Evolutionary conservation across 805 yeast species (phyloP).

Genomic region (Monosporozyma siamensis): DNA sequence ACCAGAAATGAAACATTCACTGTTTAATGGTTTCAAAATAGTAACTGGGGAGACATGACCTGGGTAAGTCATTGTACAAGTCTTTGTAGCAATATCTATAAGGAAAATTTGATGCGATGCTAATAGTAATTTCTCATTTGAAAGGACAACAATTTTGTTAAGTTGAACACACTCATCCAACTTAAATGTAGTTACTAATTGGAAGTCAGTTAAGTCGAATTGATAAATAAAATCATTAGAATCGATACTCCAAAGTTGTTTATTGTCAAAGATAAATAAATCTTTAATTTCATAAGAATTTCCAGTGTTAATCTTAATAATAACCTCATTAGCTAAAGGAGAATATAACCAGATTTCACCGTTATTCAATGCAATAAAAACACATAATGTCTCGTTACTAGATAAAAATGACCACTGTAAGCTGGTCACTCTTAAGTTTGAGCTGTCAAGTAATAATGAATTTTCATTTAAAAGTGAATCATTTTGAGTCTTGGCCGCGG

Average conservation of each 20-base stretch:
- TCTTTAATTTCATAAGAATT: constrained; percentile 40
- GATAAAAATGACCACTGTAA: constrained; percentile 21
- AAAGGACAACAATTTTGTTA: constrained; percentile 22
- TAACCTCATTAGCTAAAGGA: constrained; percentile 51
- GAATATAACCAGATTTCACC: constrained; percentile 61
- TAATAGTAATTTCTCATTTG: constrained; percentile 35
- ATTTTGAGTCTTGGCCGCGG: constrained; percentile 30
- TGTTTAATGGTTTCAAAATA: constrained; percentile 31
- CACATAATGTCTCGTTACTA: constrained; percentile 34
- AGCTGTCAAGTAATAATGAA: constrained; percentile 20
- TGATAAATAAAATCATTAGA: constrained; percentile 47
- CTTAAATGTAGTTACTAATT: constrained; percentile 35
- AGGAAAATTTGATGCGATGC: constrained; percentile 62
- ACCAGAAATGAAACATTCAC: constrained; percentile 49
- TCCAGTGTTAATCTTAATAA: constrained; percentile 43
- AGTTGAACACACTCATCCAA: constrained; percentile 26
- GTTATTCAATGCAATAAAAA: constrained; percentile 55
- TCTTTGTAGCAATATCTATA: constrained; percentile 34
- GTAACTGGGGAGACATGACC: constrained; percentile 69
- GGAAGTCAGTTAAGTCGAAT: constrained; percentile 47
- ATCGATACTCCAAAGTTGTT: constrained; percentile 53
- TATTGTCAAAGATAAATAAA: constrained; percentile 29
- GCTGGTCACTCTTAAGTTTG: constrained; percentile 15
- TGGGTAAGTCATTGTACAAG: constrained; percentile 47
- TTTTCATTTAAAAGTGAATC: constrained; percentile 29